These are phyloP conservation scores for Brachypodium distachyon DNA, from an alignment of 202 grass and related monocot species.

Conservation along the genomic window DNA sequence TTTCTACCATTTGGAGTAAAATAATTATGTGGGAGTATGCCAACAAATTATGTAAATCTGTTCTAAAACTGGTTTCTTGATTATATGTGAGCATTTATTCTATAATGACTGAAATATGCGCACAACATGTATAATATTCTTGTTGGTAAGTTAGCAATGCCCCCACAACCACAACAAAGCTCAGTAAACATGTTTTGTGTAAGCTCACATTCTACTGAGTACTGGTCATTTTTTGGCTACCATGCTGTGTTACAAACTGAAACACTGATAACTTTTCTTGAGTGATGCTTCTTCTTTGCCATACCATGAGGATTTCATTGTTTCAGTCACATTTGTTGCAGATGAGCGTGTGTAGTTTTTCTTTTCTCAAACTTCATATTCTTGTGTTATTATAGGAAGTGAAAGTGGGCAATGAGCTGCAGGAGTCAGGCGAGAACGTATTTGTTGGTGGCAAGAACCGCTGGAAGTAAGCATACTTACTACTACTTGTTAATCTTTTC, in stretches of 20 bases:
- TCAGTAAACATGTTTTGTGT: not conserved
- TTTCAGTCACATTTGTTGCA: not conserved
- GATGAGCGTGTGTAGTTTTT: not conserved
- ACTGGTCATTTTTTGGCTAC: not conserved
- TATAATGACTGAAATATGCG: not conserved
- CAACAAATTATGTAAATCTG: not conserved
- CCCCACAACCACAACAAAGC: not conserved
- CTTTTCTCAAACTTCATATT: not conserved
- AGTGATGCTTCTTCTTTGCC: not conserved
- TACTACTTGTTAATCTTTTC: not conserved
- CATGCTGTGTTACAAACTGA: not conserved
- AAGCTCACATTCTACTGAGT: not conserved
- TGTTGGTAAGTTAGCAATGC: not conserved
- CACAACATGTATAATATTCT: not conserved
- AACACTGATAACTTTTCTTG: not conserved
- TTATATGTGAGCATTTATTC: not conserved
- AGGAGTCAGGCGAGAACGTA: constrained; percentile 79
- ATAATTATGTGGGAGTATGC: not conserved
- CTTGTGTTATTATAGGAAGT: constrained; percentile 59
- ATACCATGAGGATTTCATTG: not conserved
- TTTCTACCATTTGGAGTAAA: constrained; percentile 1
- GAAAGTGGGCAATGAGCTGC: constrained; percentile 63
- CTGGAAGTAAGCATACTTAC: constrained; percentile 59
- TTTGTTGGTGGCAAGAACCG: constrained; percentile 95
- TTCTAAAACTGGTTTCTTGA: not conserved